Evolutionary conservation across 2,329 filamentous ascomycete species (phyloP).

Genomic region (Ceratocystis cubensis): DNA sequence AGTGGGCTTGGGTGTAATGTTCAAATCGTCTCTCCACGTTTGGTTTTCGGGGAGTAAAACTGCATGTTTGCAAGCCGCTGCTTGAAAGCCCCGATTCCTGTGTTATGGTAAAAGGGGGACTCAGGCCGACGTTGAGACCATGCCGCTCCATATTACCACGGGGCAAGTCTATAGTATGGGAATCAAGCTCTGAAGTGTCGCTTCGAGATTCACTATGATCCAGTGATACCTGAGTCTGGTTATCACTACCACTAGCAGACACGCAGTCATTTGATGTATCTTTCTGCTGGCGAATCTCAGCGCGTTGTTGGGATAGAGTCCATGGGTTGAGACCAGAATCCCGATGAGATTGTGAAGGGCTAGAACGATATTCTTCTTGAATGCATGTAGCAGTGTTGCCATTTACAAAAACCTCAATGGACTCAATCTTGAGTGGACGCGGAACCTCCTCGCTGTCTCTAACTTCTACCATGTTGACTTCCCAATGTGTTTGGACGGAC

Average conservation of each 20-base stretch:
- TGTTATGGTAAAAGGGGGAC: neutral
- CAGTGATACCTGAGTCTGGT: neutral
- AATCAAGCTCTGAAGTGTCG: neutral
- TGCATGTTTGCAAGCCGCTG: neutral
- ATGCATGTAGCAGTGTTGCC: neutral
- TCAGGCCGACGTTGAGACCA: neutral
- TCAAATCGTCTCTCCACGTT: neutral
- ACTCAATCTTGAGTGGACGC: neutral
- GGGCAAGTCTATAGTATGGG: neutral
- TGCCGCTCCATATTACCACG: neutral
- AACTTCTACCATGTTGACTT: slow-evolving; percentile 16
- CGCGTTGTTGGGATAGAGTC: slow-evolving; percentile 7
- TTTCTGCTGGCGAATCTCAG: neutral
- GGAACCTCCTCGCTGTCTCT: neutral
- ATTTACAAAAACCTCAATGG: neutral
- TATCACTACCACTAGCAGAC: neutral
- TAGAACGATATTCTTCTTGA: neutral
- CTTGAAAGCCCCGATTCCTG: neutral
- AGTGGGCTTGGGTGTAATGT: neutral
- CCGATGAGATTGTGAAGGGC: neutral
- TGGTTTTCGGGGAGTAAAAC: neutral
- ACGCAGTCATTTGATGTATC: neutral
- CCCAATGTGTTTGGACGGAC: neutral
- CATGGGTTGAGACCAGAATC: neutral
- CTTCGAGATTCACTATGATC: neutral